Base-by-base conservation (phyloP, 1,139 yeast genomes). In the Hanseniaspora uvarum region DNA sequence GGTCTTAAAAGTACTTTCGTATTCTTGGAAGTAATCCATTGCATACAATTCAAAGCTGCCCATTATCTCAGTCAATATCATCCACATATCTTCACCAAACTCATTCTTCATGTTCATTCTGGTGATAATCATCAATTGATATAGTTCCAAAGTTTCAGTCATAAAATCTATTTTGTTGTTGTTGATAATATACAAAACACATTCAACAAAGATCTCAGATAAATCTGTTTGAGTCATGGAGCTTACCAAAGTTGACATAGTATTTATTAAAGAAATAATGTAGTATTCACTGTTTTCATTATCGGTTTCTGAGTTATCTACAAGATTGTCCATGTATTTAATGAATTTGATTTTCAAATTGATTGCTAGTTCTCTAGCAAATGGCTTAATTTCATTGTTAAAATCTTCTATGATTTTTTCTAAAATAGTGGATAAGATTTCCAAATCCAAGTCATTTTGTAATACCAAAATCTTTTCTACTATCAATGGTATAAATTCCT, bases 361-460 rank as follows among this genome's bases (percentile, higher is more conserved):
- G 33, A 74, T 73, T 68, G 94, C 92, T 61, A 92, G 73, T 60
- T 86, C 94, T 46, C 81, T 79, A 0, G 97, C 96, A 71, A 89
- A 92, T 34, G 97, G 97, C 57, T 89, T 87, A 58, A 92, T 73
- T 68, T 89, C 95, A 57, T 80, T 85, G 1, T 95, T 78, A 67
- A 86, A 94, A 56, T 79, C 78, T 63, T 88, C 96, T 34, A 92
- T 96, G 66, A 94, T 86, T 57, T 88, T 92, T 69, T 92, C 97
- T 84, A 94, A 88, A 24, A 92, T 95, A 52, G 82, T 85, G 12
- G 94, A 79, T 31, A 92, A 74, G 43, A 88, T 78, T 65, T 92
- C 98, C 60, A 83, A 79, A 64, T 92, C 98, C 60, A 88, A 81
- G 58, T 81, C 81, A 65, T 86, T 83, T 16, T 94, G 83, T 49